These are phyloP conservation scores for Dendrocalamus latiflorus DNA, from an alignment of 202 grass and related monocot species.

Conservation along the genomic window DNA sequence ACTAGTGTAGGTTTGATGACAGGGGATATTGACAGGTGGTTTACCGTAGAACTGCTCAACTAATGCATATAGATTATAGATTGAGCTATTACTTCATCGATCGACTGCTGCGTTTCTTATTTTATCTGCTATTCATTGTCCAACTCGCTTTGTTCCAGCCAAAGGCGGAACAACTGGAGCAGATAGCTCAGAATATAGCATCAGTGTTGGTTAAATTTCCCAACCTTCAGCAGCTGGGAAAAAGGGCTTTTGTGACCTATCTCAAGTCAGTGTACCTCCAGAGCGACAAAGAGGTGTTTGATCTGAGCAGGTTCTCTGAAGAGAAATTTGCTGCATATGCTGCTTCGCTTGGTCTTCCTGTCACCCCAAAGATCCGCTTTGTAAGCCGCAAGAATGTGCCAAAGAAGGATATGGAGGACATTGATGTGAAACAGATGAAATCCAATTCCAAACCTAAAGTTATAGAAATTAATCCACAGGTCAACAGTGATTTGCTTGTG, in stretches of 20 bases:
- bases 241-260: conserved; percentile 86
- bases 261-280: conserved; percentile 64
- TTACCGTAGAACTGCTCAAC: too few relatives aligned
- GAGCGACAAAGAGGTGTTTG: conserved; percentile 75
- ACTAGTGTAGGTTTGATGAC: too few relatives aligned
- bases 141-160: conserved; percentile 40
- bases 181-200: conserved; percentile 73
- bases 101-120: background rate
- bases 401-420: conserved; percentile 21
- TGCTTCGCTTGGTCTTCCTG: conserved; percentile 68
- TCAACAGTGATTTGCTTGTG: too few relatives aligned
- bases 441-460: too few relatives aligned
- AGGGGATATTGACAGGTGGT: too few relatives aligned
- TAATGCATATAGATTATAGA: too few relatives aligned
- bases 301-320: conserved; percentile 57
- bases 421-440: too few relatives aligned
- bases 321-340: conserved; percentile 80
- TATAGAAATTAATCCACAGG: too few relatives aligned
- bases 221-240: conserved; percentile 65
- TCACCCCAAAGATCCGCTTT: conserved; percentile 69
- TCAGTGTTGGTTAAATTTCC: conserved; percentile 74
- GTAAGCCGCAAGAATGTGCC: conserved; percentile 40
- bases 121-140: background rate
- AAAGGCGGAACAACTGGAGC: conserved; percentile 45
- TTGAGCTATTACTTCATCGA: too few relatives aligned